Evolutionary conservation across 2,329 filamentous ascomycete genomes (phyloP).

Genomic region (Cercospora sp.): DNA sequence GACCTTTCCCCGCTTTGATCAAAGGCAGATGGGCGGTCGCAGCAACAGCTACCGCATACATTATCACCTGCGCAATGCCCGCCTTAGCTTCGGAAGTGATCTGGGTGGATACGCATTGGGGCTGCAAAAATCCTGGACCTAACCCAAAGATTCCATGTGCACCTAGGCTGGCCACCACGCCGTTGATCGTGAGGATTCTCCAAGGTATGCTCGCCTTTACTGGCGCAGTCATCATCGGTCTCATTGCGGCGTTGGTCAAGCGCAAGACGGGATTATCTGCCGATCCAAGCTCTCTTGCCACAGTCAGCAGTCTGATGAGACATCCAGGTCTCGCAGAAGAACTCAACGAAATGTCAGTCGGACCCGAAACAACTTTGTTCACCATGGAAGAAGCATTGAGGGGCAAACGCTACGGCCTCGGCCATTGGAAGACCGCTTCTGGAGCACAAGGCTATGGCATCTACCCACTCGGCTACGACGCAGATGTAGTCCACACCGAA

Average conservation of each 20-base stretch:
- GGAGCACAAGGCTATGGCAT: constrained; percentile 14
- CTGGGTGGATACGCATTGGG: constrained; percentile 17
- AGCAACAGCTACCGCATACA: neutral
- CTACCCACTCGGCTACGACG: constrained; percentile 5
- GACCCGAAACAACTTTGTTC: constrained; percentile 2
- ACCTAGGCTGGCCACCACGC: constrained; percentile 16
- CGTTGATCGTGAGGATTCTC: constrained; percentile 19
- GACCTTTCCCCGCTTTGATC: neutral
- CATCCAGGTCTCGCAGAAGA: constrained; percentile 23
- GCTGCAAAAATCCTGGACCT: neutral
- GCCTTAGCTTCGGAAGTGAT: constrained; percentile 18
- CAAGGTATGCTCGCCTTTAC: constrained; percentile 23
- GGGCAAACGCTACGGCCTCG: constrained; percentile 20
- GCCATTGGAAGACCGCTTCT: constrained; percentile 12
- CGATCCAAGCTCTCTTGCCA: constrained; percentile 26
- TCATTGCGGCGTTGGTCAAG: constrained; percentile 11
- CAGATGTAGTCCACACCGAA: neutral
- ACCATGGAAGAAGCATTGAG: constrained; percentile 14
- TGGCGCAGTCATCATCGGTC: constrained; percentile 15
- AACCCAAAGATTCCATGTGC: constrained; percentile 10
- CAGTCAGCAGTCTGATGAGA: constrained; percentile 21
- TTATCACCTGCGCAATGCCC: constrained; percentile 8
- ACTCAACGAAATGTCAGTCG: constrained; percentile 16
- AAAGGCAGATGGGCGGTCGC: constrained; percentile 1
- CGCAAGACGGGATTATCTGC: constrained; percentile 19